phyloP scores from a whole-genome alignment of 176 grass and related monocot genomes.

The Carex cristatella region DNA sequence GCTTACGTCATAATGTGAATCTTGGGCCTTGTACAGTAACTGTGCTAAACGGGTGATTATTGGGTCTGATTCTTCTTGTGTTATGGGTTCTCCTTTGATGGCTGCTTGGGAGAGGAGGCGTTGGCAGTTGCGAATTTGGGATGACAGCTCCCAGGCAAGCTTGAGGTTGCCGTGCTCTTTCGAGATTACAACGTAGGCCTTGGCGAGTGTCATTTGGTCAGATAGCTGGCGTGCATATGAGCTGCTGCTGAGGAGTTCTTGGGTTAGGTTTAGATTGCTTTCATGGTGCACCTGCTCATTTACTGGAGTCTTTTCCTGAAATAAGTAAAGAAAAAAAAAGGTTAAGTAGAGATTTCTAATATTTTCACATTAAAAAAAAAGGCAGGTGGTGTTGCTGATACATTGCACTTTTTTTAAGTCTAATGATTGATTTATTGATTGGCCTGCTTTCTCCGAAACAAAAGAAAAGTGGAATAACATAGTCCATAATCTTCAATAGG shows the following conservation, averaged over 20 bases:
- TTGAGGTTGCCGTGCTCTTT: slow-evolving; percentile 91
- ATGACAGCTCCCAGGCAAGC: slow-evolving; percentile 93
- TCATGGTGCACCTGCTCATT: slow-evolving; percentile 23
- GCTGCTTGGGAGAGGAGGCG: slow-evolving; percentile 79
- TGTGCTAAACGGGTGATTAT: slow-evolving; percentile 69
- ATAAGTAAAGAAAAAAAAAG: slow-evolving; percentile 26
- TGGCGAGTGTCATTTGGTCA: slow-evolving; percentile 94
- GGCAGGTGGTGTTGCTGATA: not conserved
- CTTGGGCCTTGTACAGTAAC: slow-evolving; percentile 91
- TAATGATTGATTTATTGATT: not conserved
- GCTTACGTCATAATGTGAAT: slow-evolving; percentile 97
- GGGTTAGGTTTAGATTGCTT: slow-evolving; percentile 70
- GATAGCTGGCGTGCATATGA: slow-evolving; percentile 86
- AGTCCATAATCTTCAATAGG: not conserved
- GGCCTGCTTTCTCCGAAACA: slow-evolving; percentile 6
- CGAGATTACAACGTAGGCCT: slow-evolving; percentile 84
- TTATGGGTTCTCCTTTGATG: slow-evolving; percentile 64
- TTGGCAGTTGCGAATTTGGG: slow-evolving; percentile 88
- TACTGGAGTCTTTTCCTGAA: slow-evolving; percentile 53
- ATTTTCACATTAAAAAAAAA: not conserved
- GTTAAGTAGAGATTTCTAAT: slow-evolving; percentile 21
- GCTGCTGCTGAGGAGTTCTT: slow-evolving; percentile 90
- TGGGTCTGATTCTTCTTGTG: slow-evolving; percentile 61
- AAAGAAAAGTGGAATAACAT: slow-evolving; percentile 7
- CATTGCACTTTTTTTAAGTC: not conserved